Base-by-base conservation (phyloP, 768 basidiomycete genomes). In the Tylopilus cervinicoccineus region DNA sequence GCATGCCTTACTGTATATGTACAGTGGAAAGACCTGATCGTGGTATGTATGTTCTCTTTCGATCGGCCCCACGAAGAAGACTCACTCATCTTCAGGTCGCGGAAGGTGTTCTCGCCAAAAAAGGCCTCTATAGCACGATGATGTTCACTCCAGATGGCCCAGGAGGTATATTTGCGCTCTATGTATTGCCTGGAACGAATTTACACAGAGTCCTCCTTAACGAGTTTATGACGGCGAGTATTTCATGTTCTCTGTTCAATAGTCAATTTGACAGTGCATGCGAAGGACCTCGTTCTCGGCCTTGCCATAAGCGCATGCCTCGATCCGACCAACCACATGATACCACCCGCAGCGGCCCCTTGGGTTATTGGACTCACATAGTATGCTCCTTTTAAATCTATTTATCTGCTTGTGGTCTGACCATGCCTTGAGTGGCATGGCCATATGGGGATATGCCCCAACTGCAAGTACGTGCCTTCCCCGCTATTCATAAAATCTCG, bases 391-490 rank as follows among this genome's bases (percentile, higher is more conserved):
- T 8, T 32, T 43, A 5, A 9, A 38, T 34, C 11, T n/a, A 20
- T 5, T 7, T 10, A 33, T 32, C 32, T 13, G 9, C 29, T 38
- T 22, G 1, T 26, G 24, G 26, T 42, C 46, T 58, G 43, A 55
- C 38, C 22, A 12, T 14, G 20, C 10, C 20, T 8, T n/a, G 47
- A 85, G 83, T 56, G 78, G 69, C 38, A 66, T 73, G 33, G 72
- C 74, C 32, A 74, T 85, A 50, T 86, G 84, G 83, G 79, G 82
- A 32, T 86, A 70, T 60, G 69, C 77, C 5, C 67, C 75, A 3
- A 68, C 72, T 29, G 75, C 76, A 20, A 63, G 81, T 81, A 56
- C 14, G 50, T 46, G 23, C 16, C 32, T 28, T 42, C 8, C 50
- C 29, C 23, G 14, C 37, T n/a, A 33, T 37, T 20, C 20, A 27